A percentile compares a stretch with the other conserved stretches of the same genome.
Conservation (phyloP, 1,284 basidiomycete genomes). For the Filobasidium uniguttulatum region DNA sequence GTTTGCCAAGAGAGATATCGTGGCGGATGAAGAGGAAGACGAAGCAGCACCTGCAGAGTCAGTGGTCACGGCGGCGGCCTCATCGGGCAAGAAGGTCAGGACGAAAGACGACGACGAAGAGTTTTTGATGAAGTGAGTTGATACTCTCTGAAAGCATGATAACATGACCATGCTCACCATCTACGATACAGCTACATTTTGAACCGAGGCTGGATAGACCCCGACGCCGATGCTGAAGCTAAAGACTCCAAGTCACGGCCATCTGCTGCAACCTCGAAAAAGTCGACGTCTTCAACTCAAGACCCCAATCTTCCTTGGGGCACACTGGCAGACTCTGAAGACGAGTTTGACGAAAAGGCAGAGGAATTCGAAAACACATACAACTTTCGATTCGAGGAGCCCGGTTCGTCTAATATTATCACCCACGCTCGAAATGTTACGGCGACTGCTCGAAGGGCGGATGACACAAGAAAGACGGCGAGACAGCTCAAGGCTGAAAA, state of each 20-base stretch:
- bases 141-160: not conserved
- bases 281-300: constrained; percentile 14
- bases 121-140: constrained; percentile 73
- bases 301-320: no score
- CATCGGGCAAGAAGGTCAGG: constrained; percentile 28
- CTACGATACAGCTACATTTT: constrained; percentile 65
- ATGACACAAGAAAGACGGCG: constrained; percentile 65
- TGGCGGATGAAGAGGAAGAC: constrained; percentile 45
- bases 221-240: constrained; percentile 29
- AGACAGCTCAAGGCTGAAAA: constrained; percentile 60
- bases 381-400: constrained; percentile 89
- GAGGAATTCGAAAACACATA: constrained; percentile 70
- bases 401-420: constrained; percentile 57
- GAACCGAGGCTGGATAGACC: constrained; percentile 89
- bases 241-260: constrained; percentile 9
- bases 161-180: not conserved
- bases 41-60: constrained; percentile 49
- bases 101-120: constrained; percentile 39
- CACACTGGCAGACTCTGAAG: constrained; percentile 38
- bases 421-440: constrained; percentile 63
- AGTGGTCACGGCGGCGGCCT: constrained; percentile 28
- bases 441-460: constrained; percentile 58
- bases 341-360: constrained; percentile 55
- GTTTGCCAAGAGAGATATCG: constrained; percentile 4
- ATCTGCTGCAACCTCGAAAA: constrained; percentile 9